phyloP scores from a whole-genome alignment of 2,329 filamentous ascomycete genomes.

The Didymella arachidicola region DNA sequence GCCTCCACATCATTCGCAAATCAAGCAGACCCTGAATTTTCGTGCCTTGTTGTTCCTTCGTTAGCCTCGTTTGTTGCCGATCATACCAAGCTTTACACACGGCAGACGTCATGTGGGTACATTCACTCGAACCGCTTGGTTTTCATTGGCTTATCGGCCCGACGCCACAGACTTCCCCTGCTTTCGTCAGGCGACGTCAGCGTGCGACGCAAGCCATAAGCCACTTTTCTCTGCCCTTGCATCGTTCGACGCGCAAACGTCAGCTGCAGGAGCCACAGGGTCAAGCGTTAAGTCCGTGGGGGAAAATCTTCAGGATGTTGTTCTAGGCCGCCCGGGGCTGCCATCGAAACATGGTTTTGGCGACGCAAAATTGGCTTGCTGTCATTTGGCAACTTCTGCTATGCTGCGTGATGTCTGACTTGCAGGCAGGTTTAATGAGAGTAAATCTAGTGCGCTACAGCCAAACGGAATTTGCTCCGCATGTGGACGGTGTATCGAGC shows the following conservation, averaged over 20 bases:
- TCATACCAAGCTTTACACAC: conserved; percentile 16
- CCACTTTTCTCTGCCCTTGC: conserved; percentile 10
- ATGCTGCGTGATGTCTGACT: background rate
- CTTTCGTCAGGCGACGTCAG: conserved; percentile 12
- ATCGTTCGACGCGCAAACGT: conserved; percentile 12
- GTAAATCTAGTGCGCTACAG: background rate
- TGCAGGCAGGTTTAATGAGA: conserved; percentile 13
- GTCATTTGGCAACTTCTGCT: background rate
- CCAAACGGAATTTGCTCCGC: conserved; percentile 13
- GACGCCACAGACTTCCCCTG: conserved; percentile 13
- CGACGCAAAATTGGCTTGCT: background rate
- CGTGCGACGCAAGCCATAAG: conserved; percentile 9
- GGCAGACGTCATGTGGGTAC: conserved; percentile 18
- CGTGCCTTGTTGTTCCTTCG: conserved; percentile 16
- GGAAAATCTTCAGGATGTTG: background rate
- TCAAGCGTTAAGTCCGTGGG: background rate
- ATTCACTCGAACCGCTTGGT: background rate
- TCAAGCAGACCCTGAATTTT: conserved; percentile 12
- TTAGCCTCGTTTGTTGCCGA: conserved; percentile 11
- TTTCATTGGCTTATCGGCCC: conserved; percentile 11
- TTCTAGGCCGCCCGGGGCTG: conserved; percentile 4
- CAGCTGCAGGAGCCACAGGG: conserved; percentile 19
- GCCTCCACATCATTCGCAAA: conserved; percentile 17
- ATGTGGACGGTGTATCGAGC: conserved; percentile 4
- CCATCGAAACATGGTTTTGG: conserved; percentile 5